Evolutionary conservation across 352 stramenopile genomes (phyloP), one percentile per base, ranked within the genome.

Genomic region (Blastocystis sp.): DNA sequence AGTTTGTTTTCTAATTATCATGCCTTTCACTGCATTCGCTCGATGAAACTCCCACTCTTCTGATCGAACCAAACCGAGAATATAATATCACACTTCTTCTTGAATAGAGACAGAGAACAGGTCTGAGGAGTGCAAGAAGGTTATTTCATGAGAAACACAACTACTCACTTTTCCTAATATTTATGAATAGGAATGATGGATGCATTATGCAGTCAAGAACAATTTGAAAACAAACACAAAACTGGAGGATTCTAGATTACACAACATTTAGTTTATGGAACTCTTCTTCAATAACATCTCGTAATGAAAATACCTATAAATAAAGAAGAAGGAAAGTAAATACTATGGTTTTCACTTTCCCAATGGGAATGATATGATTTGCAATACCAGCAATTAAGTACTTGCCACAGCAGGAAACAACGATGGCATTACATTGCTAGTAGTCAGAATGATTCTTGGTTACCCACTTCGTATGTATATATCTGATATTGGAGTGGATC

Each of bases 371-470:
- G 22, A 15, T 66, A 37, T 84, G 73, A 57, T 84, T 84, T 66
- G 73, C 73, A 51, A 84, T 19, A 7, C 73, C 73, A 4, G 53
- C 73, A 54, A 84, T 30, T 4, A 84, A 37, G 48, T 84, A 84
- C 13, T 64, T 66, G 17, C 73, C 73, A 40, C 73, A 84, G 51
- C 73, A 84, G 9, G 73, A 64, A 6, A 56, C 40, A 35, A 84
- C 73, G 22, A 84, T 57, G 17, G 73, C 73, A 53, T 84, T 84
- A 44, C 73, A 84, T 48, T 84, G 73, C 73, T 84, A 84, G 33
- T 27, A n/a, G 7, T 84, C 7, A 68, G 13, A 27, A 15, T 24
- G 3, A 42, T 27, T 19, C 13, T n/a, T 1, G 0, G 15, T 54
- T 35, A n/a, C 22, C 30, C 17, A 84, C 73, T 42, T 84, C 73